Percentiles rank a stretch among this genome's conserved stretches.
Evolutionary conservation across 2,329 filamentous ascomycete genomes (phyloP).

Genomic region (Epichloe scottii): DNA sequence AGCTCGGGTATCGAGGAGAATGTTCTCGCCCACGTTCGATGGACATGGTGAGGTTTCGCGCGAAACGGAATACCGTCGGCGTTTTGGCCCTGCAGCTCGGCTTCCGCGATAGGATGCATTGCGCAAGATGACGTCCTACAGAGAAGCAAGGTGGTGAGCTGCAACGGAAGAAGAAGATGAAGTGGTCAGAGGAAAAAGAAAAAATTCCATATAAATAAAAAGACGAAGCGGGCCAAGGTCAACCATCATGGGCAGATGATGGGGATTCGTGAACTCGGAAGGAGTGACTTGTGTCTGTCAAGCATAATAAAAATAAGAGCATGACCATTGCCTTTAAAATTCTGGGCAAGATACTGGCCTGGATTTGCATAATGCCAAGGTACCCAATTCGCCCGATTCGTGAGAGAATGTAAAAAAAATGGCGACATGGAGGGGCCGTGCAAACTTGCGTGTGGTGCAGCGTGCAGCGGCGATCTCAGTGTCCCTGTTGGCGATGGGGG

Average conservation of each 20-base stretch:
- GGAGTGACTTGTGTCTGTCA: too few relatives aligned
- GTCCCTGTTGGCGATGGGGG: not conserved
- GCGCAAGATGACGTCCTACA: not conserved
- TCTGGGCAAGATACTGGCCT: not conserved
- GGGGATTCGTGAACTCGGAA: too few relatives aligned
- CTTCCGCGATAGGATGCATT: conserved; percentile 25
- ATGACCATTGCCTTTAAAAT: not conserved
- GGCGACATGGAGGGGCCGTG: not conserved
- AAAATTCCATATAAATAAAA: not conserved
- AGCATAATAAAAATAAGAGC: too few relatives aligned
- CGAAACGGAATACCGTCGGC: conserved; percentile 55
- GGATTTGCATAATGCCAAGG: not conserved
- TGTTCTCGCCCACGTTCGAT: conserved; percentile 91
- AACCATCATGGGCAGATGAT: too few relatives aligned
- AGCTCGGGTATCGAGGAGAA: conserved; percentile 84
- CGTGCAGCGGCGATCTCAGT: not conserved
- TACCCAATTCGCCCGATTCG: not conserved
- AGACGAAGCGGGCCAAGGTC: conserved; percentile 1
- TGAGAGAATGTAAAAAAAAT: not conserved
- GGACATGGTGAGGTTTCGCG: conserved; percentile 57
- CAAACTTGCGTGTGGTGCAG: not conserved
- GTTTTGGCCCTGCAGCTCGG: conserved; percentile 19
- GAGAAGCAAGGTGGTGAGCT: not conserved
- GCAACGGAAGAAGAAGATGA: not conserved
- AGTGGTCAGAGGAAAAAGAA: not conserved